Percentiles rank a stretch among this genome's conserved stretches.
Evolutionary conservation across 2,329 filamentous ascomycete species (phyloP).

Genomic region (Aspergillus novoparasiticus): DNA sequence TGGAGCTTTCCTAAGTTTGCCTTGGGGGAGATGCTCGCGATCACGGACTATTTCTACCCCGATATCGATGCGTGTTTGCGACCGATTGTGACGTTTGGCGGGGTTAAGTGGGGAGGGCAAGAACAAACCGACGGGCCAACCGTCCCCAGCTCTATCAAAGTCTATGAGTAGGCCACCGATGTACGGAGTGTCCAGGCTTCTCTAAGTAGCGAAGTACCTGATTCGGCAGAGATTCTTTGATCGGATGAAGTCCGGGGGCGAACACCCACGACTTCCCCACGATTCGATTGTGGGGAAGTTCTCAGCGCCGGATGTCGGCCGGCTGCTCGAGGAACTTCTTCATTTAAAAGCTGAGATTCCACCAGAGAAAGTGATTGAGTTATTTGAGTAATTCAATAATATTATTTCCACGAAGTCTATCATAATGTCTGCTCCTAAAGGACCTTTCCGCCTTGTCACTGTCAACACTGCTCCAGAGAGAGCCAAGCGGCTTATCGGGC

Average conservation of each 20-base stretch:
- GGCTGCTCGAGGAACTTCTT: background rate
- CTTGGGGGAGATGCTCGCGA: background rate
- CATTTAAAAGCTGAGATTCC: background rate
- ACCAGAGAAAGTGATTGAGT: background rate
- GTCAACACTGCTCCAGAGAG: constrained; percentile 70
- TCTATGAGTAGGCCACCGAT: background rate
- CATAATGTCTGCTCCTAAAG: constrained; percentile 46
- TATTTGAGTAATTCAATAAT: background rate
- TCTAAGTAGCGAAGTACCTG: background rate
- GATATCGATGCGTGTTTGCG: constrained; percentile 11
- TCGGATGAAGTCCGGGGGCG: constrained; percentile 14
- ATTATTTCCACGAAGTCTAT: constrained; percentile 1
- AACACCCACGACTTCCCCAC: constrained; percentile 16
- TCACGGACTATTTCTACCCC: constrained; percentile 30
- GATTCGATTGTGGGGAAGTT: constrained; percentile 20
- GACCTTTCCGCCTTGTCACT: constrained; percentile 66
- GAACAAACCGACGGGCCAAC: constrained; percentile 8
- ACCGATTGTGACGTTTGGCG: background rate
- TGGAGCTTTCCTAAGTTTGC: background rate
- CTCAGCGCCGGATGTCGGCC: constrained; percentile 7
- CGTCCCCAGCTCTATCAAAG: constrained; percentile 1
- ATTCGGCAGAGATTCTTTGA: constrained; percentile 16
- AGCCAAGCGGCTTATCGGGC: constrained; percentile 64
- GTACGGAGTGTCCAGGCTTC: background rate
- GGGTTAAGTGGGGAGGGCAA: constrained; percentile 21